Conservation (phyloP, 495 filamentous ascomycete genomes). For the Podospora didyma region DNA sequence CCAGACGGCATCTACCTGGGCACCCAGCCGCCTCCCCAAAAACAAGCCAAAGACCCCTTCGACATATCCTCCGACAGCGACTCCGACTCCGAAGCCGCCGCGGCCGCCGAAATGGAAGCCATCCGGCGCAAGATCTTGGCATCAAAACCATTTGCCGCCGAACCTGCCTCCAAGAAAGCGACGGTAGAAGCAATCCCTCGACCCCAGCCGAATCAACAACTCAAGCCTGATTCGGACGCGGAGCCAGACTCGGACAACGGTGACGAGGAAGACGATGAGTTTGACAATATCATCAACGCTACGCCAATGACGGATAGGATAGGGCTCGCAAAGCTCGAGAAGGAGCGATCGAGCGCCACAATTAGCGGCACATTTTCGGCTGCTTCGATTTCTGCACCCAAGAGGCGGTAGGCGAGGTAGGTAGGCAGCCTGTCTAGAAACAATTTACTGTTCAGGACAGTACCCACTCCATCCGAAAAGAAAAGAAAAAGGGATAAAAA, state of each 20-base stretch:
- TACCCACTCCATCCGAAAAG: too few species aligned
- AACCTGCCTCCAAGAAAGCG: constrained; percentile 44
- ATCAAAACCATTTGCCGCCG: constrained; percentile 79
- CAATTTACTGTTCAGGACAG: too few species aligned
- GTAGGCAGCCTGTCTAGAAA: too few species aligned
- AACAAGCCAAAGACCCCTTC: constrained; percentile 57
- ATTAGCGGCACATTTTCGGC: constrained; percentile 29
- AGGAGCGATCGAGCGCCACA: constrained; percentile 34
- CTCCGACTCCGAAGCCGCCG: constrained; percentile 56
- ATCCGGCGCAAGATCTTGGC: constrained; percentile 77
- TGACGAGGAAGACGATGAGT: constrained; percentile 55
- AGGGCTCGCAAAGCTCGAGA: constrained; percentile 50
- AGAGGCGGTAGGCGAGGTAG: constrained; percentile 18
- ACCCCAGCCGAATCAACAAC: constrained; percentile 39
- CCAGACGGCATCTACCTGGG: constrained; percentile 50
- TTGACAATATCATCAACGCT: constrained; percentile 89
- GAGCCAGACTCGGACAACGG: constrained; percentile 69
- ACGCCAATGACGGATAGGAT: constrained; percentile 79
- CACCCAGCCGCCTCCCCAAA: constrained; percentile 41
- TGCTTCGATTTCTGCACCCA: constrained; percentile 24
- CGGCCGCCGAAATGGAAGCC: constrained; percentile 81
- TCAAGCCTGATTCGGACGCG: constrained; percentile 62
- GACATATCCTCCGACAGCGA: constrained; percentile 50
- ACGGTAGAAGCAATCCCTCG: constrained; percentile 54
- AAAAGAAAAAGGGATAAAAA: too few species aligned